Evolutionary conservation across 441 rosid genomes (phyloP).

Genomic region (Mallotus repandus): DNA sequence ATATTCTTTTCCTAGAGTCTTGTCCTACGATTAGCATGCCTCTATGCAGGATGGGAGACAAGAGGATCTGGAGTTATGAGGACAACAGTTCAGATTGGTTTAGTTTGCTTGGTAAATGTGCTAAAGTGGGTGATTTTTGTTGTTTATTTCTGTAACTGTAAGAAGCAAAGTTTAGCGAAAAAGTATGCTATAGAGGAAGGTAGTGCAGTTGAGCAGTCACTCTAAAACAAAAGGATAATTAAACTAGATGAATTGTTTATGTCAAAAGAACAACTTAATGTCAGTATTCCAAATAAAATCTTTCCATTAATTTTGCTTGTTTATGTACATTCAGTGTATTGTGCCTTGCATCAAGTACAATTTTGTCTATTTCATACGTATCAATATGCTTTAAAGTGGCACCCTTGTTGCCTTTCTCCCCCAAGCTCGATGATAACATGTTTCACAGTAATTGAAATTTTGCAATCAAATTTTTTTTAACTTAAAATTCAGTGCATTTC

Average conservation of each 20-base stretch:
- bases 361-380: no score
- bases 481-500: no score
- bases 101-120: slow-evolving; percentile 16
- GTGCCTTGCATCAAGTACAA: no score
- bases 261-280: neutral
- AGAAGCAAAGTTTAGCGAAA: slow-evolving; percentile 1
- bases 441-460: no score
- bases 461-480: neutral
- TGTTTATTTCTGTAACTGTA: slow-evolving; percentile 23
- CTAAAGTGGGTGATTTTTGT: slow-evolving; percentile 22
- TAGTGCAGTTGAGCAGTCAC: neutral
- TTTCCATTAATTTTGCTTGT: neutral
- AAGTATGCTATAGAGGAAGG: slow-evolving; percentile 15
- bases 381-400: no score
- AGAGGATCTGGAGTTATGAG: slow-evolving; percentile 5
- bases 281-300: neutral
- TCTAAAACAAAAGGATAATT: neutral
- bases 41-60: slow-evolving; percentile 4
- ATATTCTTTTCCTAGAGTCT: slow-evolving; percentile 4
- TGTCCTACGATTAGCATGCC: slow-evolving; percentile 7
- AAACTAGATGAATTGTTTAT: neutral
- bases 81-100: neutral
- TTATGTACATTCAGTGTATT: no score
- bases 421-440: no score
- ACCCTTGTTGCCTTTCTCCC: no score